Conservation (phyloP, 225 moss, liverwort and hornwort genomes). For the Marchantia polymorpha region DNA sequence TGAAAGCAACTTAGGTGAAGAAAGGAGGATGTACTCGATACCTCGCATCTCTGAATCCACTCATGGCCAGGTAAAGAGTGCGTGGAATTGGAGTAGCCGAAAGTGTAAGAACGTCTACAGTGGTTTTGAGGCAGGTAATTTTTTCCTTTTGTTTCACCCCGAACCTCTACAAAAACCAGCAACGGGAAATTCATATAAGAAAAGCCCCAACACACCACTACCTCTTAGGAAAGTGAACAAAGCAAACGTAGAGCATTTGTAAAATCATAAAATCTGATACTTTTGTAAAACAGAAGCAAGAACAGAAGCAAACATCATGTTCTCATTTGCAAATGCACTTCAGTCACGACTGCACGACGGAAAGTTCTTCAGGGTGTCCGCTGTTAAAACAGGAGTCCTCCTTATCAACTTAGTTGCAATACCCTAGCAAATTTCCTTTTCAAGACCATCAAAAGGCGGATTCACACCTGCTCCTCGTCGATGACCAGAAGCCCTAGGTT, state of each 20-base stretch:
- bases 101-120: conserved; percentile 89
- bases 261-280: no score
- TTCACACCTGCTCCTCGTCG: conserved; percentile 73
- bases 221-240: neutral
- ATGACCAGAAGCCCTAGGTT: conserved; percentile 86
- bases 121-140: conserved; percentile 73
- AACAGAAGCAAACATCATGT: no score
- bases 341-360: neutral
- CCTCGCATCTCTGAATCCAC: conserved; percentile 91
- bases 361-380: neutral
- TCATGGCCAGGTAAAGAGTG: conserved; percentile 84
- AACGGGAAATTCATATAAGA: neutral
- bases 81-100: conserved; percentile 98
- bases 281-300: no score
- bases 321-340: no score
- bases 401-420: neutral
- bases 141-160: conserved; percentile 92
- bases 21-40: conserved; percentile 4
- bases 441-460: no score
- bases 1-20: neutral
- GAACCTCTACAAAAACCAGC: conserved; percentile 52
- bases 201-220: no score
- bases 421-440: neutral
- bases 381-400: no score
- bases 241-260: neutral